These are phyloP conservation scores for Pterocarpus santalinus DNA, from an alignment of 306 rosid species.

Conservation along the genomic window DNA sequence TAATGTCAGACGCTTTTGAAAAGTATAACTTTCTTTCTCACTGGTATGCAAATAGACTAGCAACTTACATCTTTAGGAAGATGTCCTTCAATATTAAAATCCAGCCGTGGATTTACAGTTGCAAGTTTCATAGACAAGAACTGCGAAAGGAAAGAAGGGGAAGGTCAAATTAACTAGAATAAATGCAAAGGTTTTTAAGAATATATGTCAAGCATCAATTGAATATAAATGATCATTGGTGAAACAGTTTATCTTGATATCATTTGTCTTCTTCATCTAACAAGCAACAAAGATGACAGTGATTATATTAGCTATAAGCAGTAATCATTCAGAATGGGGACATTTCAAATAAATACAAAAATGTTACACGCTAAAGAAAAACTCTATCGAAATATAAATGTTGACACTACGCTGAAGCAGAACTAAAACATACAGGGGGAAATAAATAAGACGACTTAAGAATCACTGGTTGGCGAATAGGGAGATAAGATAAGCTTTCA, in stretches of 20 bases:
- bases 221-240: no score
- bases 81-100: conserved; percentile 81
- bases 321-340: no score
- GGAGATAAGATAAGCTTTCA: background rate
- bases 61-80: conserved; percentile 79
- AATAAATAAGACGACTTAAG: conserved; percentile 23
- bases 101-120: conserved; percentile 86
- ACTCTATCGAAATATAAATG: conserved; percentile 19
- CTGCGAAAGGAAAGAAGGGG: conserved; percentile 50
- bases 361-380: background rate
- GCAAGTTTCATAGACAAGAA: conserved; percentile 99
- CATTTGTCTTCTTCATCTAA: no score
- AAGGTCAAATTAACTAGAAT: conserved; percentile 4
- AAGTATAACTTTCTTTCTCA: background rate
- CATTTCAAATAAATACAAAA: no score
- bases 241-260: no score
- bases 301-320: no score
- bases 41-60: background rate
- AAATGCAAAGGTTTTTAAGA: conserved; percentile 14
- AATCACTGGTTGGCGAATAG: conserved; percentile 17
- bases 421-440: conserved; percentile 30
- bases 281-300: no score
- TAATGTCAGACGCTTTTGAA: background rate
- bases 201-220: background rate
- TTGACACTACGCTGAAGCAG: conserved; percentile 16